These are phyloP conservation scores for Obba rivulosa DNA, from an alignment of 768 basidiomycete species.

Conservation along the genomic window DNA sequence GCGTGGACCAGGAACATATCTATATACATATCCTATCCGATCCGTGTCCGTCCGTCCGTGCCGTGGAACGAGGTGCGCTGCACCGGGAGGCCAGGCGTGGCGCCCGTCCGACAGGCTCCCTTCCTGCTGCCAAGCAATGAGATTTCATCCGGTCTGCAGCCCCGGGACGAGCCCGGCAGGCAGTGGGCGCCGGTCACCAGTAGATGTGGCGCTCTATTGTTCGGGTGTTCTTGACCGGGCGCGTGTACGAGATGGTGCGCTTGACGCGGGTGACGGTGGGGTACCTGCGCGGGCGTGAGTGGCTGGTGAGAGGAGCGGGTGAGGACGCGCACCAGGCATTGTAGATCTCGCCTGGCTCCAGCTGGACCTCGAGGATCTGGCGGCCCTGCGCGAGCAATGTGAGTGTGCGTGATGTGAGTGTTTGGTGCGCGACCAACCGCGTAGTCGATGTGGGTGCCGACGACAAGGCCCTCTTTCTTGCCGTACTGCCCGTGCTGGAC, in stretches of 20 bases:
- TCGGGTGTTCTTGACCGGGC: slow-evolving; percentile 41
- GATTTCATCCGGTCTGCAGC: too few species aligned
- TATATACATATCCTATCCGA: too few species aligned
- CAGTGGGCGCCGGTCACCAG: slow-evolving; percentile 59
- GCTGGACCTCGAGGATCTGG: slow-evolving; percentile 77
- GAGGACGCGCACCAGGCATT: slow-evolving; percentile 47
- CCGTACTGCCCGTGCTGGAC: slow-evolving; percentile 61
- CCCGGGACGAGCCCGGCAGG: not conserved
- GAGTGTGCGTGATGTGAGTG: not conserved
- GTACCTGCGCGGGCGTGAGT: slow-evolving; percentile 38
- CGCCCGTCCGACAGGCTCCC: not conserved
- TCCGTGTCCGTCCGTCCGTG: not conserved
- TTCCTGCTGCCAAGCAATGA: too few species aligned
- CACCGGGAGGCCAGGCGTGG: not conserved
- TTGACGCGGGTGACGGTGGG: slow-evolving; percentile 76
- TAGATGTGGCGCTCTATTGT: slow-evolving; percentile 73
- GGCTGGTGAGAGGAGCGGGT: not conserved
- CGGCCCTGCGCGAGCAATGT: slow-evolving; percentile 50
- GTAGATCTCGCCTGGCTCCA: slow-evolving; percentile 65
- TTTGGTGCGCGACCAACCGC: slow-evolving; percentile 39
- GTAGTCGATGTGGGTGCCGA: slow-evolving; percentile 69
- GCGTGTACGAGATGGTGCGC: slow-evolving; percentile 62
- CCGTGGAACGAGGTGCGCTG: not conserved
- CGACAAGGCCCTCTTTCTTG: slow-evolving; percentile 73
- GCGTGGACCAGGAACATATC: too few species aligned